Conservation (phyloP, 108 stramenopile species). For the Parmales sp. region DNA sequence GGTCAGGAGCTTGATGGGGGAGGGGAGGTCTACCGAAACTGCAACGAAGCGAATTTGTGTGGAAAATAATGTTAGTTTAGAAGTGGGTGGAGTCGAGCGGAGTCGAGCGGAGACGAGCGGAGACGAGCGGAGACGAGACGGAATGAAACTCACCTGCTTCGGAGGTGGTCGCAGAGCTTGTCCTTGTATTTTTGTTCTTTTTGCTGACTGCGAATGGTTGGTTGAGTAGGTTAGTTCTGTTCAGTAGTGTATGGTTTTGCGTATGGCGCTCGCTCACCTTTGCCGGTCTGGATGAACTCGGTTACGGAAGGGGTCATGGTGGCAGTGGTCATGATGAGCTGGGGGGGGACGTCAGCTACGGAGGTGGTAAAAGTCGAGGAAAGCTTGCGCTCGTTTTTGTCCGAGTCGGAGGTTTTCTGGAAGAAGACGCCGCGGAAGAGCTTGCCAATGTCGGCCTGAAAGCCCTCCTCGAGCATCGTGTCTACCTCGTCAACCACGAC, state of each 20-base stretch:
- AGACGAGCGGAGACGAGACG: too few relatives aligned
- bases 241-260: too few relatives aligned
- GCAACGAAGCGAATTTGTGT: background rate
- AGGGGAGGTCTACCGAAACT: slow-evolving; percentile 19
- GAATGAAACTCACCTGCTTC: too few relatives aligned
- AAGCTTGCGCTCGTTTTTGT: background rate
- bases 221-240: too few relatives aligned
- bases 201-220: slow-evolving; percentile 39
- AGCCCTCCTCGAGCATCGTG: slow-evolving; percentile 95
- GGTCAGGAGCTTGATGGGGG: slow-evolving; percentile 59
- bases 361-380: background rate
- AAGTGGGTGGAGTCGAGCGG: too few relatives aligned
- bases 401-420: slow-evolving; percentile 20
- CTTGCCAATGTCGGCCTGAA: slow-evolving; percentile 72
- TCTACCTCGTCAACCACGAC: slow-evolving; percentile 95
- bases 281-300: too few relatives aligned
- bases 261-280: too few relatives aligned
- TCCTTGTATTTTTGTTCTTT: slow-evolving; percentile 36
- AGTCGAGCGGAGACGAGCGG: too few relatives aligned
- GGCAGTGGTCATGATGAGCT: slow-evolving; percentile 84
- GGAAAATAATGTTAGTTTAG: background rate
- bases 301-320: slow-evolving; percentile 83
- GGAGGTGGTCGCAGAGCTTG: slow-evolving; percentile 11
- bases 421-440: slow-evolving; percentile 71
- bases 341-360: slow-evolving; percentile 52